Evolutionary conservation across 257 asterid genomes (phyloP), one percentile per base, ranked within the genome.

Genomic region (Solanum neorickii): DNA sequence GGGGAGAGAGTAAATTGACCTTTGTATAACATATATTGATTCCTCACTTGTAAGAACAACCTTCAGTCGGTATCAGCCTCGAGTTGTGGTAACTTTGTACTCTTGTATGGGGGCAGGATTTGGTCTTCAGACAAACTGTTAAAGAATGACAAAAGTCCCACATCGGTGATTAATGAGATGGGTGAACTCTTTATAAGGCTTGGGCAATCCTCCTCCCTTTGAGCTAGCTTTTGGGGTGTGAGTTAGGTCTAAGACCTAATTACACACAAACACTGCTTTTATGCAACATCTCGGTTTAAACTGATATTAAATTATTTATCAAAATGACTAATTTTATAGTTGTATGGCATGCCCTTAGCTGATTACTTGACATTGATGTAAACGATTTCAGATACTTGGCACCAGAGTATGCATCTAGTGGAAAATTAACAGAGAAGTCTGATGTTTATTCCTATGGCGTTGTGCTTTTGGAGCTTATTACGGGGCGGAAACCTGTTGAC

Each of bases 401-500:
- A 41, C 98, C 98, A 2, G 98, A 96, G 90, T 96, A 94, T 89
- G 98, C 98, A 84, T 93, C 98, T 87, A 92, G 93, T 27, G 98
- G 98, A 82, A 95, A 95, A 93, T 92, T 95, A 86, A 94, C 96
- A 3, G 98, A 94, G 89, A 95, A 95, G 85, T 95, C 98, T 29
- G 98, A 95, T 87, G 97, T 95, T 21, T 95, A 59, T 87, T 95
- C 98, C 80, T 95, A 92, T 84, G 98, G 98, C 7, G 96, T 94
- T 75, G 98, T 94, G 88, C 97, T 95, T 87, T 92, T 95, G 92
- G 98, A 95, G 92, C 95, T 95, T 89, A 94, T 95, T 60, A 95
- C 97, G 5, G 98, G 98, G 41, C 95, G 98, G 86, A 96, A 91
- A 89, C 95, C 98, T 87, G 98, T 94, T 78, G 98, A 96, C 88